Conservation (phyloP, 176 grass and related monocot species). For the Zoysia pacifica region DNA sequence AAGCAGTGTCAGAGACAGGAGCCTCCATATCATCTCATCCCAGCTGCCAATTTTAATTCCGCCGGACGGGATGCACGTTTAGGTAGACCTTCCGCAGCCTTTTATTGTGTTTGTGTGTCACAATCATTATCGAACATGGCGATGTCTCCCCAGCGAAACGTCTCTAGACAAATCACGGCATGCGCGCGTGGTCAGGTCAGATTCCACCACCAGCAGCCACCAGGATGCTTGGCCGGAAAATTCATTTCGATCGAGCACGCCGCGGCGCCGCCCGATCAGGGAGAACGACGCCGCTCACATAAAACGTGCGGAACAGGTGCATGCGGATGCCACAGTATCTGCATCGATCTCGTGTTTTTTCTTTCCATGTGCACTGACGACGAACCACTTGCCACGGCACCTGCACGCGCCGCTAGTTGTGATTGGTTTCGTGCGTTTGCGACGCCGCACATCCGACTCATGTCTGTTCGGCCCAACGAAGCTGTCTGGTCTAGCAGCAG, state of each 20-base stretch:
- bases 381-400: background rate
- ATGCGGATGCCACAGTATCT: background rate
- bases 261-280: background rate
- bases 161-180: background rate
- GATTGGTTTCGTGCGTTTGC: no score
- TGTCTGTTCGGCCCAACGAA: no score
- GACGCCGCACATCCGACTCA: no score
- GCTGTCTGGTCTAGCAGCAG: no score
- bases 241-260: background rate
- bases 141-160: conserved; percentile 41
- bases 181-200: background rate
- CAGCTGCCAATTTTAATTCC: conserved; percentile 19
- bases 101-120: conserved; percentile 23
- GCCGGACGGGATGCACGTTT: conserved; percentile 21
- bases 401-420: background rate
- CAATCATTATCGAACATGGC: conserved; percentile 79
- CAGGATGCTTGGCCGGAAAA: background rate
- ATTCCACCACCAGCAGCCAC: background rate
- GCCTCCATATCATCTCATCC: conserved; percentile 15
- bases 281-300: background rate
- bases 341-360: background rate
- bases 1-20: no score
- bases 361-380: background rate
- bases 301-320: no score
- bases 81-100: conserved; percentile 59